Percentiles rank a stretch among this genome's conserved stretches.
phyloP scores from a whole-genome alignment of 2,329 filamentous ascomycete species.

The Xylariaceae sp. region DNA sequence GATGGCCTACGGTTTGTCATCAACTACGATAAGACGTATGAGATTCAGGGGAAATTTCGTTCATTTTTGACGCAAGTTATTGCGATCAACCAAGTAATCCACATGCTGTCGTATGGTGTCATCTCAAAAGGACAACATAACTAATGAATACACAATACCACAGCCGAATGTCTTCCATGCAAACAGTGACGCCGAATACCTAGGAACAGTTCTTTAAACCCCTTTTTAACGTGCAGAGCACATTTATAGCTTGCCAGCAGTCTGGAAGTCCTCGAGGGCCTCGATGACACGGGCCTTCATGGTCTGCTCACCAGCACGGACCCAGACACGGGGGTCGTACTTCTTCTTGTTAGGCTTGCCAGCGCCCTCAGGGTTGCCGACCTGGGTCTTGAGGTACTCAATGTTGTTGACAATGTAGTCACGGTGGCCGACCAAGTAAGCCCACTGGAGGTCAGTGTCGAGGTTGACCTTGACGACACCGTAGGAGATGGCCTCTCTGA shows the following conservation, averaged over 20 bases:
- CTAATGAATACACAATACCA: background rate
- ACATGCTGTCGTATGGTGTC: too few relatives aligned
- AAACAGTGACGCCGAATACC: constrained; percentile 1
- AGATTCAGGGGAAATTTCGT: too few relatives aligned
- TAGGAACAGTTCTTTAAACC: background rate
- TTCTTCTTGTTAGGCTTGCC: constrained; percentile 99
- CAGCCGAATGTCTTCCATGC: constrained; percentile 1
- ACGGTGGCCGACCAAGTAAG: constrained; percentile 86
- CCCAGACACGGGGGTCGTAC: constrained; percentile 87
- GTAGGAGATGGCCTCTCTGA: constrained; percentile 78
- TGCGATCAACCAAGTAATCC: too few relatives aligned
- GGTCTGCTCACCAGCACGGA: constrained; percentile 94
- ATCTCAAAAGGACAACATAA: too few relatives aligned
- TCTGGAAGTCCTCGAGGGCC: constrained; percentile 89
- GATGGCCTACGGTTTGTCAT: too few relatives aligned
- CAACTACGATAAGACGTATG: too few relatives aligned
- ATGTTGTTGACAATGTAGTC: constrained; percentile 94
- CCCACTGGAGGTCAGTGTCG: constrained; percentile 95
- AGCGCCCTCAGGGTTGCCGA: constrained; percentile 91
- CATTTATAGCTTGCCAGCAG: constrained; percentile 67
- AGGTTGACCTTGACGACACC: constrained; percentile 99
- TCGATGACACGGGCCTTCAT: constrained; percentile 77
- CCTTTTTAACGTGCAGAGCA: background rate
- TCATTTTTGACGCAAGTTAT: too few relatives aligned
- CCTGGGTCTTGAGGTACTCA: constrained; percentile 80